Percentiles rank a stretch among this genome's conserved stretches.
Conservation (phyloP, 2,329 filamentous ascomycete species). For the Pseudogymnoascus sp. region DNA sequence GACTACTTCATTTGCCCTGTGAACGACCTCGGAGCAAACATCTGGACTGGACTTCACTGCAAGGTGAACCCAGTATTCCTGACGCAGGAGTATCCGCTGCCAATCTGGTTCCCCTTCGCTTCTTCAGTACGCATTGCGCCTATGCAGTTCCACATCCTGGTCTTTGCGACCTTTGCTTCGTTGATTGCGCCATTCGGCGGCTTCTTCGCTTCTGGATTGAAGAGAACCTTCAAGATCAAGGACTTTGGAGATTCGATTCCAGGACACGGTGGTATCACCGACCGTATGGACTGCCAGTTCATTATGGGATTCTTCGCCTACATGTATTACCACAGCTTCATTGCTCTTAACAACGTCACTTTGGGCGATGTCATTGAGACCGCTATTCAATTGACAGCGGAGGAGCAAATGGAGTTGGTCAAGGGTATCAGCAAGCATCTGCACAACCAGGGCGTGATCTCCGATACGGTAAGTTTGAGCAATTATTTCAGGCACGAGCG, state of each 20-base stretch:
- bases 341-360: conserved; percentile 76
- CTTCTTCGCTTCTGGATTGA: conserved; percentile 95
- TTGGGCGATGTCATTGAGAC: conserved; percentile 84
- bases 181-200: conserved; percentile 95
- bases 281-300: conserved; percentile 99
- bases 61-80: conserved; percentile 87
- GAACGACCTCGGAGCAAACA: conserved; percentile 87
- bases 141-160: conserved; percentile 87
- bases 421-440: conserved; percentile 56
- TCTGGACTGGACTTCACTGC: conserved; percentile 85
- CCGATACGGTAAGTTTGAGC: conserved; percentile 25
- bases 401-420: conserved; percentile 82
- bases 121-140: conserved; percentile 70
- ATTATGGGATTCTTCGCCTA: conserved; percentile 99
- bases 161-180: conserved; percentile 88
- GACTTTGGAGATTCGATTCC: conserved; percentile 98
- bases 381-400: conserved; percentile 73
- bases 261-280: conserved; percentile 94
- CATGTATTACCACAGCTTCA: conserved; percentile 98
- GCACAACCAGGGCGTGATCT: conserved; percentile 48
- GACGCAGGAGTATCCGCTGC: conserved; percentile 64
- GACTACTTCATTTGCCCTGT: conserved; percentile 98
- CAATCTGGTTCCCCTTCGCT: conserved; percentile 63
- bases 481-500: background rate
- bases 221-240: conserved; percentile 99